Conservation (phyloP, 305 asterid species). For the Fraxinus floribunda region DNA sequence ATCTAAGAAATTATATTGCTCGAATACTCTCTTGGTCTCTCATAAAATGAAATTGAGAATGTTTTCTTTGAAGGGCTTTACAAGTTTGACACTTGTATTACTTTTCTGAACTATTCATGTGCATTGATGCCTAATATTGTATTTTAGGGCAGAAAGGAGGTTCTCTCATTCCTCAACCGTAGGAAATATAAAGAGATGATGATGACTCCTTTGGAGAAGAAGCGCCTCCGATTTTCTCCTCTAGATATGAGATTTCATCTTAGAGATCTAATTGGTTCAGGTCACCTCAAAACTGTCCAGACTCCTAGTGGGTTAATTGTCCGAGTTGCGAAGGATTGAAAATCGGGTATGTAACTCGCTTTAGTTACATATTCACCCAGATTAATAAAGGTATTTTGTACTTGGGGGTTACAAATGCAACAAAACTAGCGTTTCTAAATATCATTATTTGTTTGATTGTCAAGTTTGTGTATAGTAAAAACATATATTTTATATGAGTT, state of each 20-base stretch:
- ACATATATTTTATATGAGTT: not conserved
- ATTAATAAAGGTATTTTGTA: not conserved
- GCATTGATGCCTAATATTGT: not conserved
- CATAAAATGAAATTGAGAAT: not conserved
- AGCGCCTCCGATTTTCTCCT: conserved; percentile 67
- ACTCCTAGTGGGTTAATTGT: conserved; percentile 78
- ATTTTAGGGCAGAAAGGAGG: conserved; percentile 86
- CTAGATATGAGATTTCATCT: conserved; percentile 94
- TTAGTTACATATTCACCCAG: not conserved
- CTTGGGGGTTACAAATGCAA: not conserved
- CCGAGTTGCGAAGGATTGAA: conserved; percentile 67
- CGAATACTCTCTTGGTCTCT: not conserved
- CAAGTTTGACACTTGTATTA: not conserved
- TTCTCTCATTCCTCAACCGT: conserved; percentile 76
- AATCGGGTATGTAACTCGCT: conserved; percentile 26
- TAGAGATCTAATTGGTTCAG: conserved; percentile 87
- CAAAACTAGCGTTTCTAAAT: not conserved
- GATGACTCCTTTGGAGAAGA: conserved; percentile 74
- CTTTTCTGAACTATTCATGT: not conserved
- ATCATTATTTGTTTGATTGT: not conserved
- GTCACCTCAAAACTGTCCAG: conserved; percentile 73
- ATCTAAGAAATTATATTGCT: not conserved
- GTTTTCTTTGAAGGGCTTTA: not conserved
- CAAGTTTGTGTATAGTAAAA: not conserved
- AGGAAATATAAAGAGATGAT: conserved; percentile 82